These are phyloP conservation scores for Chaetomium cochliodes DNA, from an alignment of 495 filamentous ascomycete genomes.

Conservation along the genomic window DNA sequence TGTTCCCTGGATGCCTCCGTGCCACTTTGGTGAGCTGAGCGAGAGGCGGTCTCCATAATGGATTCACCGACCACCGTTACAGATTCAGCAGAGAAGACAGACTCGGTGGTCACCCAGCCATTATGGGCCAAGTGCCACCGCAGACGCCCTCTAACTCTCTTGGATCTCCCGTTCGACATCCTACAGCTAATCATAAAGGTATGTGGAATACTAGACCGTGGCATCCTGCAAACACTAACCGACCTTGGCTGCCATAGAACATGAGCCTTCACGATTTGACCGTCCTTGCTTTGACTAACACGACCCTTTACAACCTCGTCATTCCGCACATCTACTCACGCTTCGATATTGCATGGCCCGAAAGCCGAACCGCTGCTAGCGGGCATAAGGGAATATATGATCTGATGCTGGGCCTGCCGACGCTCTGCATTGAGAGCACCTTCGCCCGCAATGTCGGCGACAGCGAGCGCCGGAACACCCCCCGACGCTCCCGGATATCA, in stretches of 20 bases:
- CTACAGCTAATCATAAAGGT: conserved; percentile 87
- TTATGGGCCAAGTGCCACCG: conserved; percentile 38
- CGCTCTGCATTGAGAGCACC: no score
- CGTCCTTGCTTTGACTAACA: conserved; percentile 78
- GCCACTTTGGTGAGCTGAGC: neutral
- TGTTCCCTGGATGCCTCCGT: no score
- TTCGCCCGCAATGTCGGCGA: no score
- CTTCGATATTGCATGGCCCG: conserved; percentile 60
- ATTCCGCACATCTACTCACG: conserved; percentile 87
- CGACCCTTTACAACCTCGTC: conserved; percentile 74
- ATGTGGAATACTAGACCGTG: conserved; percentile 29
- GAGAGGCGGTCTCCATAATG: neutral
- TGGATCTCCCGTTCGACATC: conserved; percentile 85
- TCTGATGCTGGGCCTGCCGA: no score
- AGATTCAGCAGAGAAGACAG: conserved; percentile 9
- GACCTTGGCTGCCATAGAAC: conserved; percentile 51
- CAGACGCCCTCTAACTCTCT: conserved; percentile 50
- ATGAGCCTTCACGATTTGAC: conserved; percentile 83
- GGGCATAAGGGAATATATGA: no score
- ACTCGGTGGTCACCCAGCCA: conserved; percentile 38
- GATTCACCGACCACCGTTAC: neutral
- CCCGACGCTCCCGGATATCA: no score
- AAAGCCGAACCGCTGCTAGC: no score
- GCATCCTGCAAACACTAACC: neutral
- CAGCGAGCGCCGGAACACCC: no score